Percentiles rank a stretch among this genome's conserved stretches.
Evolutionary conservation across 495 filamentous ascomycete genomes (phyloP).

Genomic region (Aspergillus sclerotioniger): DNA sequence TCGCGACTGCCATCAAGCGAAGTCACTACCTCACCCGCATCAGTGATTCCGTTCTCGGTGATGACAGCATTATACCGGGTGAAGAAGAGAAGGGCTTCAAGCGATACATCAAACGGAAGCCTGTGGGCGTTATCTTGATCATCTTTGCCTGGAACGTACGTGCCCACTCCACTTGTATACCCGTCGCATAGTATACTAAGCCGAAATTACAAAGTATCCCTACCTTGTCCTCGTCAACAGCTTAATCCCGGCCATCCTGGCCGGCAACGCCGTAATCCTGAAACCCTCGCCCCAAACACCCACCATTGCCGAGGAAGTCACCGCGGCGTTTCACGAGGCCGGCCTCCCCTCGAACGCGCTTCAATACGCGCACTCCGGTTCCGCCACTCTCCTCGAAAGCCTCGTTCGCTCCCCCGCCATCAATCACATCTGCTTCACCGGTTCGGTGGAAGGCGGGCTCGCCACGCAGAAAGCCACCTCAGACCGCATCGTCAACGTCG

Average conservation of each 20-base stretch:
- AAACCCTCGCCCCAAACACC: constrained; percentile 95
- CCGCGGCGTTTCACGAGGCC: constrained; percentile 69
- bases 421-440: constrained; percentile 81
- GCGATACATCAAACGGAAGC: constrained; percentile 80
- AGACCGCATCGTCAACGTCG: constrained; percentile 76
- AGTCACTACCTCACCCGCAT: constrained; percentile 80
- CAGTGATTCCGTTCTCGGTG: constrained; percentile 61
- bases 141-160: constrained; percentile 95
- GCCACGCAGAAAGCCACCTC: constrained; percentile 80
- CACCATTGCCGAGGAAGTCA: constrained; percentile 79
- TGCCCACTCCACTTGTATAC: constrained; percentile 17
- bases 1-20: constrained; percentile 76
- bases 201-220: constrained; percentile 64
- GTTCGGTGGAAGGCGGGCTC: constrained; percentile 84
- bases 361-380: constrained; percentile 87
- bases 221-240: constrained; percentile 91
- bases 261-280: constrained; percentile 84
- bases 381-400: constrained; percentile 64
- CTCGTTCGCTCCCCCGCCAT: constrained; percentile 73
- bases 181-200: not conserved
- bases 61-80: constrained; percentile 57
- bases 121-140: constrained; percentile 79
- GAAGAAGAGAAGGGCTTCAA: constrained; percentile 83
- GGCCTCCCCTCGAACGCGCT: constrained; percentile 78
- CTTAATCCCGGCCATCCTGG: constrained; percentile 80